These are phyloP conservation scores for Symbiotaphrina buchneri DNA, from an alignment of 495 filamentous ascomycete genomes.

Conservation along the genomic window DNA sequence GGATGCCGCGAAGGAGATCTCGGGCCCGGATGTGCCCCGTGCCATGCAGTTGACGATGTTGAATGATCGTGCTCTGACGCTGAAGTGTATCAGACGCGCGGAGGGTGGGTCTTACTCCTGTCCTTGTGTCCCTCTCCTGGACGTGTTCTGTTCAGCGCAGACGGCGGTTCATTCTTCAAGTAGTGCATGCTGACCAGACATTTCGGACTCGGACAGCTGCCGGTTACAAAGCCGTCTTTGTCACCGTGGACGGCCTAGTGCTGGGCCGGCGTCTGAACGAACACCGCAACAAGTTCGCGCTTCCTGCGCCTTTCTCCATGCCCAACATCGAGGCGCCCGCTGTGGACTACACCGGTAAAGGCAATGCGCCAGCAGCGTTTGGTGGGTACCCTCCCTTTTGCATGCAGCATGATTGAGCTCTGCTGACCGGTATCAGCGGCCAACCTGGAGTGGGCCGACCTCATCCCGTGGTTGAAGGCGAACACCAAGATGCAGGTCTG, in stretches of 20 bases:
- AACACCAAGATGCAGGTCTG: constrained; percentile 18
- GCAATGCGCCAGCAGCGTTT: constrained; percentile 10
- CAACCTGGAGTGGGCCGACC: constrained; percentile 13
- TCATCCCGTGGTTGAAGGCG: constrained; percentile 13
- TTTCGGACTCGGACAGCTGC: constrained; percentile 5
- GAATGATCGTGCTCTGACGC: constrained; percentile 13
- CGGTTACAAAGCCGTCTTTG: constrained; percentile 16
- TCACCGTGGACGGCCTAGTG: constrained; percentile 15
- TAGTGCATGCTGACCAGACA: too few species aligned
- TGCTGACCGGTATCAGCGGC: constrained; percentile 4
- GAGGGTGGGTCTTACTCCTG: too few species aligned
- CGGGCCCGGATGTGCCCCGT: constrained; percentile 18
- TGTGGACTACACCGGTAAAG: constrained; percentile 6
- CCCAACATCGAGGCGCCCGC: constrained; percentile 10
- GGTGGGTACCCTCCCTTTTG: constrained; percentile 12
- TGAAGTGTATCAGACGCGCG: constrained; percentile 14
- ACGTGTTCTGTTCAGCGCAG: too few species aligned
- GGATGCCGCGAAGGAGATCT: too few species aligned
- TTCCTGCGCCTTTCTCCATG: constrained; percentile 13
- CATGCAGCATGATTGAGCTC: too few species aligned
- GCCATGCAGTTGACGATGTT: constrained; percentile 22
- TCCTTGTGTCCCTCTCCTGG: too few species aligned
- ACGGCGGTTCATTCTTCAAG: too few species aligned
- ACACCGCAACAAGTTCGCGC: constrained; percentile 16
- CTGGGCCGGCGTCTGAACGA: constrained; percentile 18